phyloP scores from a whole-genome alignment of 1,284 basidiomycete genomes.

The Ceratobasidium sp. region DNA sequence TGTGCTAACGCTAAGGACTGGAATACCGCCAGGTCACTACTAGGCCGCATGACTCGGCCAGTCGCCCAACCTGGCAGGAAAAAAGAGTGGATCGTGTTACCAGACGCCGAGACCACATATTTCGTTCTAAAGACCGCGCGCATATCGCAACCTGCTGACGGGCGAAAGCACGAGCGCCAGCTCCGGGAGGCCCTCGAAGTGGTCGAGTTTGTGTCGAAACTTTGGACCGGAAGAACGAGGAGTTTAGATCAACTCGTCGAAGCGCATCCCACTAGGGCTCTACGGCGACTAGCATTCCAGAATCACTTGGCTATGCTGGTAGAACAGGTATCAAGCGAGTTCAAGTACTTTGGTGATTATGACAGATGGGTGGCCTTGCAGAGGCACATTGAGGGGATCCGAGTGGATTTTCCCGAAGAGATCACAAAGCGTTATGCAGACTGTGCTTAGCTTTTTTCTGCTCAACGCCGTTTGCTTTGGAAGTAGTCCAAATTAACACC shows the following conservation, averaged over 20 bases:
- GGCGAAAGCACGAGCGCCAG: neutral
- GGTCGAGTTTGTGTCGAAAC: slow-evolving; percentile 8
- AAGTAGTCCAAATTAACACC: neutral
- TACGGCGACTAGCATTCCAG: slow-evolving; percentile 29
- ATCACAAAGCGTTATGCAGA: neutral
- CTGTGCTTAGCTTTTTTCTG: neutral
- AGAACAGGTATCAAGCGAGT: neutral
- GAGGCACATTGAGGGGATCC: neutral
- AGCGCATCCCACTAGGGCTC: neutral
- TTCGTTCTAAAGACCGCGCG: slow-evolving; percentile 16
- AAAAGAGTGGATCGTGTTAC: slow-evolving; percentile 1
- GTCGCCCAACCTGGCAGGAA: neutral
- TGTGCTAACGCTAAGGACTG: slow-evolving; percentile 36
- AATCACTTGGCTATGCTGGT: slow-evolving; percentile 16
- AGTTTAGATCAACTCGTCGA: neutral
- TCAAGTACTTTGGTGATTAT: neutral
- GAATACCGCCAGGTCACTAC: slow-evolving; percentile 6
- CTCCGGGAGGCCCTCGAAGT: neutral
- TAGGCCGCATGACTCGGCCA: slow-evolving; percentile 7
- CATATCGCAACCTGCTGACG: slow-evolving; percentile 3
- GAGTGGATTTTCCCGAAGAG: neutral
- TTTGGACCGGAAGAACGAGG: neutral
- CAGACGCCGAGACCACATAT: slow-evolving; percentile 32
- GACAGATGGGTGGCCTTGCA: neutral
- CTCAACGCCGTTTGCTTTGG: neutral